Base-by-base conservation (phyloP, 2,329 filamentous ascomycete species). In the Sarocladiaceae sp. region DNA sequence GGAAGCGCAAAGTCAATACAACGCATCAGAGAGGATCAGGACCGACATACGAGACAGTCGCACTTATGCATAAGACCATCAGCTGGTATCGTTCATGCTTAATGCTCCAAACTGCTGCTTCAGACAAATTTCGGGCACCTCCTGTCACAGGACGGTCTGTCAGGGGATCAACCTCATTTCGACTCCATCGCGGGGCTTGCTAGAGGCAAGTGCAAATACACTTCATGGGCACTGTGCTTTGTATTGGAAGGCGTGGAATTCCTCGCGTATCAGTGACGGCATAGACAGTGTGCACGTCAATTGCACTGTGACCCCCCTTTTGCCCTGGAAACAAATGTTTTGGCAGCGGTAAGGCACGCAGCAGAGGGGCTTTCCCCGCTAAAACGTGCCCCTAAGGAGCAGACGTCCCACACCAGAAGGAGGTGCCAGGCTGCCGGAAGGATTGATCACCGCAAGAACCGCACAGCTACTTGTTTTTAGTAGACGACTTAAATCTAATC, bases 291-390 rank as follows among this genome's bases (percentile, higher is more conserved):
- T n/a, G 10, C 5, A 20, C 23, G 4, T 13, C 20, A 4, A 26
- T n/a, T 4, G 17, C 20, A 44, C 40, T 44, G 40, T 44, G 40
- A 44, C 40, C 23, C 40, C 37, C 40, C 40, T 44, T 44, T n/a
- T 44, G 40, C 40, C 40, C 40, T 44, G 40, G 40, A 44, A 44
- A 44, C 40, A 44, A 28, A 26, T 44, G 20, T 44, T 44, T 22
- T 44, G 40, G 40, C 40, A 44, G 40, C 40, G 40, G 40, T 23
- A 44, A 44, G 40, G 40, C 40, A 44, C 40, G 40, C 22, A 44
- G 28, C 28, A 44, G 40, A 44, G 40, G 40, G 40, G 40, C 22
- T 5, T n/a, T 25, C 40, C 40, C 40, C 40, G 40, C 40, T 44
- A 44, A 44, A 44, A 44, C 17, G n/a, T 26, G 23, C 40, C 40